Evolutionary conservation across 495 filamentous ascomycete genomes (phyloP).

Genomic region (Clavariopsis aquatica): DNA sequence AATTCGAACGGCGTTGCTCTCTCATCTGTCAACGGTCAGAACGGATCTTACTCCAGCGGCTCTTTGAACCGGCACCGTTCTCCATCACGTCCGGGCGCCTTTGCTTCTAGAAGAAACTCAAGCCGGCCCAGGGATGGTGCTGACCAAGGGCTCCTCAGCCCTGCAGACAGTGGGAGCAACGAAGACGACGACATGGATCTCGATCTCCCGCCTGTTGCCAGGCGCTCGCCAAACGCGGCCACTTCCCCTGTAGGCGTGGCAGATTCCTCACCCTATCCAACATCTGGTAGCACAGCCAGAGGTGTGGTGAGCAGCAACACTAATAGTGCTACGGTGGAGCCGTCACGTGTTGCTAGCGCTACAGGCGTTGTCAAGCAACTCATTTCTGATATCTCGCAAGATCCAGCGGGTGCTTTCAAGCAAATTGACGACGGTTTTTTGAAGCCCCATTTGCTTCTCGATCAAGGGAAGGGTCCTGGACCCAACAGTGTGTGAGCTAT

Average conservation of each 20-base stretch:
- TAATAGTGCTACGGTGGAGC: conserved; percentile 16
- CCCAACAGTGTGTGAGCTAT: conserved; percentile 31
- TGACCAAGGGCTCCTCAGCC: conserved; percentile 66
- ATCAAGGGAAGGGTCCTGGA: conserved; percentile 57
- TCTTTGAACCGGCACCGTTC: conserved; percentile 46
- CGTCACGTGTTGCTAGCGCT: conserved; percentile 48
- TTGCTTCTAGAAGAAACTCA: conserved; percentile 55
- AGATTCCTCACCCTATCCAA: conserved; percentile 37
- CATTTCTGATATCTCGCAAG: conserved; percentile 74
- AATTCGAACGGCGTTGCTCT: conserved; percentile 59
- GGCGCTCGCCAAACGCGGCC: conserved; percentile 39
- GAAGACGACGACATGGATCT: conserved; percentile 58
- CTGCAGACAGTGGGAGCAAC: conserved; percentile 59
- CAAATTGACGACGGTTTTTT: conserved; percentile 96
- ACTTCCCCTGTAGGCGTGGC: conserved; percentile 29
- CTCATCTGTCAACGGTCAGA: conserved; percentile 45
- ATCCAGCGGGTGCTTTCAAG: conserved; percentile 87
- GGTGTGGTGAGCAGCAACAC: conserved; percentile 40
- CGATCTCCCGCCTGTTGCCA: conserved; percentile 52
- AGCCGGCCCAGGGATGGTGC: conserved; percentile 50
- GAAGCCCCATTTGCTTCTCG: conserved; percentile 87
- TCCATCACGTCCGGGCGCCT: conserved; percentile 53
- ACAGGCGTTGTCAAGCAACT: conserved; percentile 71
- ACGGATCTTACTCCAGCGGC: conserved; percentile 58
- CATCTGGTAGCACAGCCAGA: conserved; percentile 38